Conservation (phyloP, 2,329 filamentous ascomycete genomes). For the Coniochaeta prunicola region DNA sequence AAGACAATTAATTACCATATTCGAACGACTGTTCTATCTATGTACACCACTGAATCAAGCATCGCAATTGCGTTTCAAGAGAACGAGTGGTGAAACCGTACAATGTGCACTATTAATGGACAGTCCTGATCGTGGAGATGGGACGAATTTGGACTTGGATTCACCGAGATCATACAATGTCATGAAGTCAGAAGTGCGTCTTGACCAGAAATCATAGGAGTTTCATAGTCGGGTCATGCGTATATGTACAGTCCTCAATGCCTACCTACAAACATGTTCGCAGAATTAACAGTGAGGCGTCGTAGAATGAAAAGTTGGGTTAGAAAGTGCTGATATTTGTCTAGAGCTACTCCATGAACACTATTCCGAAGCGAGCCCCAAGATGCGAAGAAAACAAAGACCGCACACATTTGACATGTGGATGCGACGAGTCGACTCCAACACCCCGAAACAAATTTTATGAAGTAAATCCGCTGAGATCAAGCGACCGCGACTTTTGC, state of each 20-base stretch:
- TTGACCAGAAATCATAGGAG: background rate
- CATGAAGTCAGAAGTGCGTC: background rate
- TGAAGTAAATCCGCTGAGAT: background rate
- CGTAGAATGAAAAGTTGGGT: background rate
- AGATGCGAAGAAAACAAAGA: constrained; percentile 1
- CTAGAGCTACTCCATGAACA: constrained; percentile 7
- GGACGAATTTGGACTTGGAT: background rate
- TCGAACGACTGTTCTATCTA: too few relatives aligned
- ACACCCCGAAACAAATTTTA: constrained; percentile 1
- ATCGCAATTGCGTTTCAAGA: background rate
- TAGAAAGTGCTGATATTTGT: constrained; percentile 13
- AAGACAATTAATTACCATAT: background rate
- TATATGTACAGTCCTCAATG: background rate
- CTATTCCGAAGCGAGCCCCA: constrained; percentile 6
- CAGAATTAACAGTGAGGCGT: background rate
- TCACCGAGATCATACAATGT: background rate
- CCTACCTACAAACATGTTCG: background rate
- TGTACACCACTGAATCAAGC: too few relatives aligned
- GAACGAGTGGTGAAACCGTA: background rate
- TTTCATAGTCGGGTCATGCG: background rate
- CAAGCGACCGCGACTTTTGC: background rate
- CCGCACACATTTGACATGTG: constrained; percentile 2
- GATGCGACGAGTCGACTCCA: background rate
- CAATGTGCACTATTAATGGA: background rate
- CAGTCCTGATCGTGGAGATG: background rate